Evolutionary conservation across 2,329 filamentous ascomycete genomes (phyloP).

Genomic region (Xylaria arbuscula): DNA sequence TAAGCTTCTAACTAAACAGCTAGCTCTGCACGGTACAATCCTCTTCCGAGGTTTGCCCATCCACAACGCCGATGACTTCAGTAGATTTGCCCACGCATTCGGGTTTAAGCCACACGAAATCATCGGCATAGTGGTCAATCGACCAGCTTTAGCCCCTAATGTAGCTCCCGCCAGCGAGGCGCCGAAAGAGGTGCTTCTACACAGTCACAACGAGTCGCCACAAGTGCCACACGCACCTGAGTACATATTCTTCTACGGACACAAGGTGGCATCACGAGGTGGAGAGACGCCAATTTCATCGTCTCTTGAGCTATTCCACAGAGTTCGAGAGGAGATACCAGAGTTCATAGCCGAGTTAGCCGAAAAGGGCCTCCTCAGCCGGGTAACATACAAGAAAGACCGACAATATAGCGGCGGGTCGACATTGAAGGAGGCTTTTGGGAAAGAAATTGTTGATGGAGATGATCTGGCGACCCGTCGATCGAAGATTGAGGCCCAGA

Average conservation of each 20-base stretch:
- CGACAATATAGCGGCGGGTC: conserved; percentile 59
- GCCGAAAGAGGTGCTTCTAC: conserved; percentile 60
- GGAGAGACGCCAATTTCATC: conserved; percentile 25
- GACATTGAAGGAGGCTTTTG: conserved; percentile 58
- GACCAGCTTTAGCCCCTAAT: conserved; percentile 50
- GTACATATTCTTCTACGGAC: conserved; percentile 61
- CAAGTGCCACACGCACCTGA: conserved; percentile 63
- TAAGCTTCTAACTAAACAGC: conserved; percentile 52
- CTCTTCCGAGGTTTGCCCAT: conserved; percentile 61
- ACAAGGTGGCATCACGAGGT: conserved; percentile 5
- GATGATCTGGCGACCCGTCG: conserved; percentile 22
- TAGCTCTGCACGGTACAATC: conserved; percentile 58
- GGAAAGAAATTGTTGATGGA: conserved; percentile 51
- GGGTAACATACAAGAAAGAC: conserved; percentile 56
- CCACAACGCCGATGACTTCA: conserved; percentile 58
- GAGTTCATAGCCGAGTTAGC: conserved; percentile 57
- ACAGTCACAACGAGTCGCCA: conserved; percentile 63
- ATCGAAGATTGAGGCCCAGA: conserved; percentile 62
- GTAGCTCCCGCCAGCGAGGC: conserved; percentile 59
- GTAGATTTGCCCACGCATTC: conserved; percentile 61
- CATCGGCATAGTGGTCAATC: conserved; percentile 61
- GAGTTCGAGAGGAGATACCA: conserved; percentile 58
- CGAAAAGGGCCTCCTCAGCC: conserved; percentile 55
- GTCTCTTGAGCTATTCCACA: conserved; percentile 19
- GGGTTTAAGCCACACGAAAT: conserved; percentile 59